Percentiles rank a stretch among this genome's conserved stretches.
These are phyloP conservation scores for Nakazawaea siamensis DNA, from an alignment of 805 yeast species.

Conservation along the genomic window DNA sequence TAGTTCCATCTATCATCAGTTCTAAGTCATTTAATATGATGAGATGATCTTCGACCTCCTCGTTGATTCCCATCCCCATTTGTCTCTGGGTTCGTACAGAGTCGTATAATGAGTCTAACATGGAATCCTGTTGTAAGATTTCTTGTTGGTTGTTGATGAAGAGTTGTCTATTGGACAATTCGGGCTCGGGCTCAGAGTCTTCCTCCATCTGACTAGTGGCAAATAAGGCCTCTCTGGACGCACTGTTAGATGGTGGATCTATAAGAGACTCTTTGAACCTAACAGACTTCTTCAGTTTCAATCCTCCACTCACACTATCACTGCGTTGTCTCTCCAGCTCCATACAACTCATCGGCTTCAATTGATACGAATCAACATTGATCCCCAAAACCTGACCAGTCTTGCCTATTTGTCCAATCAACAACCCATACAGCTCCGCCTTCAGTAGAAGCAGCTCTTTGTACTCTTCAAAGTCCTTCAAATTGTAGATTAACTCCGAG, in stretches of 20 bases:
- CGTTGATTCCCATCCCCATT: slow-evolving; percentile 36
- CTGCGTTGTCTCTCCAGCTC: no score
- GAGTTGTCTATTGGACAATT: slow-evolving; percentile 20
- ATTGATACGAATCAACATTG: no score
- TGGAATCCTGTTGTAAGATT: slow-evolving; percentile 35
- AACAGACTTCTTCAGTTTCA: slow-evolving; percentile 13
- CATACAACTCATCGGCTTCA: no score
- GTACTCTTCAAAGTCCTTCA: slow-evolving; percentile 4
- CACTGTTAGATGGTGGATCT: slow-evolving; percentile 12
- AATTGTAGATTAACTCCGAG: slow-evolving; percentile 7
- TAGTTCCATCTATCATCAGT: slow-evolving; percentile 32
- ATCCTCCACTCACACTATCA: no score
- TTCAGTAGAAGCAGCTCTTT: neutral
- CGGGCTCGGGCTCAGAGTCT: slow-evolving; percentile 8
- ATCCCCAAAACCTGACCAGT: no score
- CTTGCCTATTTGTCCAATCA: neutral
- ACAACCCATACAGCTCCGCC: neutral
- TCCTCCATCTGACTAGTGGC: neutral
- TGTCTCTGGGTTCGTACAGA: slow-evolving; percentile 36
- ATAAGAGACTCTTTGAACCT: slow-evolving; percentile 16
- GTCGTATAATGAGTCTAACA: slow-evolving; percentile 29
- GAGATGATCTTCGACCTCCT: slow-evolving; percentile 40
- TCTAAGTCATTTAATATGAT: slow-evolving; percentile 43
- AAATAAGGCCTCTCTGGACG: slow-evolving; percentile 2
- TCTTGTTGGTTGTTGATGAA: slow-evolving; percentile 36